Conservation (phyloP, 495 filamentous ascomycete genomes). For the Tuber calosporum region DNA sequence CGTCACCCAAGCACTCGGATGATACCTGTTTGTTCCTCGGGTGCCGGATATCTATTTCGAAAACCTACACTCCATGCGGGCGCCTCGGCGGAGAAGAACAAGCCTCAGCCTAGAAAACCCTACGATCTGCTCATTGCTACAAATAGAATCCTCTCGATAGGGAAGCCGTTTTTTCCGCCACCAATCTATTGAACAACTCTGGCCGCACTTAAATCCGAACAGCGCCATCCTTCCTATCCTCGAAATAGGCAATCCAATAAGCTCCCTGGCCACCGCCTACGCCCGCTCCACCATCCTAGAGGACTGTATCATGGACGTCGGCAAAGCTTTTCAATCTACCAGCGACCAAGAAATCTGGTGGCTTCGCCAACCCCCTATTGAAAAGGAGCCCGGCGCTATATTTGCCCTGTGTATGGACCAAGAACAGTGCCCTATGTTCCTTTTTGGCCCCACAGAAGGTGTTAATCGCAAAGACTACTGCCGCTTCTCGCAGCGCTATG, state of each 20-base stretch:
- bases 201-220: conserved; percentile 70
- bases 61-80: background rate
- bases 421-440: too few species aligned
- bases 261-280: too few species aligned
- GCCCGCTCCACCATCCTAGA: too few species aligned
- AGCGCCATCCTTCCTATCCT: conserved; percentile 78
- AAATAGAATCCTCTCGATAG: conserved; percentile 64
- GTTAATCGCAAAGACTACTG: conserved; percentile 73
- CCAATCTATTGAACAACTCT: conserved; percentile 70
- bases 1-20: background rate
- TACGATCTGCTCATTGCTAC: conserved; percentile 85
- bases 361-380: conserved; percentile 43
- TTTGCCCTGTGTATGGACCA: conserved; percentile 48
- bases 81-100: conserved; percentile 36
- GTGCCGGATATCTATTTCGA: background rate
- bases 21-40: background rate
- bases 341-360: conserved; percentile 43
- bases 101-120: conserved; percentile 56
- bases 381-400: conserved; percentile 65
- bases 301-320: too few species aligned
- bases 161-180: conserved; percentile 68
- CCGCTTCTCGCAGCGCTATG: too few species aligned
- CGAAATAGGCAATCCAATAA: conserved; percentile 81
- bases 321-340: conserved; percentile 42
- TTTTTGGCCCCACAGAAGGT: too few species aligned